phyloP scores from a whole-genome alignment of 176 grass and related monocot species.

The Raddia guianensis region DNA sequence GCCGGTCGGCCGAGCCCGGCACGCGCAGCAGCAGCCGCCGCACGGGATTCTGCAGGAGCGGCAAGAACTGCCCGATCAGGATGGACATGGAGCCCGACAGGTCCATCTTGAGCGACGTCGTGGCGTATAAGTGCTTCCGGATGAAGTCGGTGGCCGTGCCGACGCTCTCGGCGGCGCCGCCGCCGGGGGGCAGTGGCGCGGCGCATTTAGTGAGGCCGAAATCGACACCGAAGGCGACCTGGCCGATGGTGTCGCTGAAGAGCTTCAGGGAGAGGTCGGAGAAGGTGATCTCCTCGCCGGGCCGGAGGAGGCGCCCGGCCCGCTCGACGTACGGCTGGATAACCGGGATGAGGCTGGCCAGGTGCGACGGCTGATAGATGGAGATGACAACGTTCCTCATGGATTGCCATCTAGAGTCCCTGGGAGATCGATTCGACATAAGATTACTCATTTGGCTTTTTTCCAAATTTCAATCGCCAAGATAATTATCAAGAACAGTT shows the following conservation, averaged over 20 bases:
- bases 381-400: slow-evolving; percentile 58
- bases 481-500: neutral
- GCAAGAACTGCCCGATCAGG: slow-evolving; percentile 46
- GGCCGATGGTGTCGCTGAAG: slow-evolving; percentile 22
- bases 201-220: slow-evolving; percentile 45
- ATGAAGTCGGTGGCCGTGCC: slow-evolving; percentile 41
- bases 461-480: neutral
- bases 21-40: slow-evolving; percentile 39
- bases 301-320: neutral
- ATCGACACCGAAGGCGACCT: slow-evolving; percentile 36
- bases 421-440: neutral
- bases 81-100: slow-evolving; percentile 56
- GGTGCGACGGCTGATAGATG: slow-evolving; percentile 65
- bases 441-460: no score
- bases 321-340: slow-evolving; percentile 47
- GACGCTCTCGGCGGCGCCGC: neutral
- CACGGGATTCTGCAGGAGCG: slow-evolving; percentile 52
- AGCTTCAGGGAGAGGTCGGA: slow-evolving; percentile 31
- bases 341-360: slow-evolving; percentile 53
- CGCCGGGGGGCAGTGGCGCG: neutral
- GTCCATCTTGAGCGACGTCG: slow-evolving; percentile 50
- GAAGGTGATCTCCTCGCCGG: slow-evolving; percentile 37
- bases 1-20: slow-evolving; percentile 47
- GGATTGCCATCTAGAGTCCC: slow-evolving; percentile 59
- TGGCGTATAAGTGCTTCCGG: slow-evolving; percentile 48